Evolutionary conservation across 176 grass and related monocot genomes (phyloP).

Genomic region (Triticum aestivum): DNA sequence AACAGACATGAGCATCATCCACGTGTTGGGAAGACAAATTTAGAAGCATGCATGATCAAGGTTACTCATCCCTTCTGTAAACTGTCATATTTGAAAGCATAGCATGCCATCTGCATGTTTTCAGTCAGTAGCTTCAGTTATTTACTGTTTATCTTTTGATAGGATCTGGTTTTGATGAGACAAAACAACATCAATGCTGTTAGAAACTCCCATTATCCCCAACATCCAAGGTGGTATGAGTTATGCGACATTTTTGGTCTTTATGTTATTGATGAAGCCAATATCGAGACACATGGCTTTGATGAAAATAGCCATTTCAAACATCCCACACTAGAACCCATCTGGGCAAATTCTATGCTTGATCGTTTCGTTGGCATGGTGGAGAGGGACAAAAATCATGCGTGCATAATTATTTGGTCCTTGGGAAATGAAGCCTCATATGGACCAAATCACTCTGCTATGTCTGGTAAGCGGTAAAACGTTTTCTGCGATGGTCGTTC

Average conservation of each 20-base stretch:
- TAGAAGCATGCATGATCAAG: slow-evolving; percentile 99
- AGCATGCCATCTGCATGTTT: slow-evolving; percentile 4
- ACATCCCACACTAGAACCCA: slow-evolving; percentile 80
- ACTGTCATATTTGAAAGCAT: neutral
- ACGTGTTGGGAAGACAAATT: slow-evolving; percentile 83
- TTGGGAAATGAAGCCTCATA: slow-evolving; percentile 91
- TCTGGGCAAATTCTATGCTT: slow-evolving; percentile 82
- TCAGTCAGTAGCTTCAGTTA: slow-evolving; percentile 7
- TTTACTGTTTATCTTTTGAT: slow-evolving; percentile 32
- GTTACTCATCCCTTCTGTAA: slow-evolving; percentile 35
- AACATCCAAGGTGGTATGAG: slow-evolving; percentile 95
- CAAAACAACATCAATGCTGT: slow-evolving; percentile 98
- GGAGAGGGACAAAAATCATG: slow-evolving; percentile 97
- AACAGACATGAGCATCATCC: slow-evolving; percentile 98
- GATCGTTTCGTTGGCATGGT: slow-evolving; percentile 92
- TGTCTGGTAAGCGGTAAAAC: slow-evolving; percentile 76
- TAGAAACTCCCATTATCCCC: slow-evolving; percentile 96
- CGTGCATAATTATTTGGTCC: slow-evolving; percentile 92
- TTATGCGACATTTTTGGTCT: slow-evolving; percentile 91
- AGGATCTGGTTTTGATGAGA: slow-evolving; percentile 97
- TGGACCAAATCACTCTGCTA: slow-evolving; percentile 90
- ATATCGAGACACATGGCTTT: slow-evolving; percentile 97
- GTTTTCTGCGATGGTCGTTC: neutral
- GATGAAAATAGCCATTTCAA: slow-evolving; percentile 73
- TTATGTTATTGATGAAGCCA: slow-evolving; percentile 96